Evolutionary conservation across 805 yeast genomes (phyloP).

Genomic region (Starmerella apicola): DNA sequence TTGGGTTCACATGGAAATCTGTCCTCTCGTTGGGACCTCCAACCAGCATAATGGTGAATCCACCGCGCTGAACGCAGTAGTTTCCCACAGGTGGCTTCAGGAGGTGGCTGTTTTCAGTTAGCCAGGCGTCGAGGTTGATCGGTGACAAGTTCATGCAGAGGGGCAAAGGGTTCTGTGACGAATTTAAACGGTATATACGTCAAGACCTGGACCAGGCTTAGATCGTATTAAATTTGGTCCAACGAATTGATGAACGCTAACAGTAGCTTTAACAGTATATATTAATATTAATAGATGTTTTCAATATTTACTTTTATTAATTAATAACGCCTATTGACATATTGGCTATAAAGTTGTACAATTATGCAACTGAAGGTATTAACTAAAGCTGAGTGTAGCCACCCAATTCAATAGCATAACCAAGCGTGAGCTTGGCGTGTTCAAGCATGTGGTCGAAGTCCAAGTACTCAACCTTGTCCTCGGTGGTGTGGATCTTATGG

Average conservation of each 20-base stretch:
- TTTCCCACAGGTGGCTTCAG: slow-evolving; percentile 89
- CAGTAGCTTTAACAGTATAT: too few relatives aligned
- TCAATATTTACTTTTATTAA: too few relatives aligned
- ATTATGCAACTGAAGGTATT: too few relatives aligned
- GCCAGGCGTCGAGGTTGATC: slow-evolving; percentile 69
- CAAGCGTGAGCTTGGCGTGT: slow-evolving; percentile 66
- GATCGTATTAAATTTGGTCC: too few relatives aligned
- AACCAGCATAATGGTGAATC: slow-evolving; percentile 87
- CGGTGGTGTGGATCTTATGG: slow-evolving; percentile 55
- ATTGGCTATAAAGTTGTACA: too few relatives aligned
- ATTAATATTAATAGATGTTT: too few relatives aligned
- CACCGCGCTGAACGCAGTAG: slow-evolving; percentile 79
- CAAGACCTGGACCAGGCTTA: too few relatives aligned
- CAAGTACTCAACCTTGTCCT: slow-evolving; percentile 72
- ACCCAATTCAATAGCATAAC: slow-evolving; percentile 62
- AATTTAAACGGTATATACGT: too few relatives aligned
- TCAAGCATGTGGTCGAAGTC: slow-evolving; percentile 68
- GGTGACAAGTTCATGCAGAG: slow-evolving; percentile 32
- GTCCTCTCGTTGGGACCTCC: slow-evolving; percentile 95
- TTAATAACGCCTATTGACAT: too few relatives aligned
- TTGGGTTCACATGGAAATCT: slow-evolving; percentile 84
- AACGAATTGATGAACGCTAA: too few relatives aligned
- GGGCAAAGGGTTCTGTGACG: too few relatives aligned
- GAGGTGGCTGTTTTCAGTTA: slow-evolving; percentile 58
- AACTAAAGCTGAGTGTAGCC: too few relatives aligned